A percentile compares a stretch with the other conserved stretches of the same genome.
phyloP scores from a whole-genome alignment of 169 alveolate genomes.

The Babesia caballi region DNA sequence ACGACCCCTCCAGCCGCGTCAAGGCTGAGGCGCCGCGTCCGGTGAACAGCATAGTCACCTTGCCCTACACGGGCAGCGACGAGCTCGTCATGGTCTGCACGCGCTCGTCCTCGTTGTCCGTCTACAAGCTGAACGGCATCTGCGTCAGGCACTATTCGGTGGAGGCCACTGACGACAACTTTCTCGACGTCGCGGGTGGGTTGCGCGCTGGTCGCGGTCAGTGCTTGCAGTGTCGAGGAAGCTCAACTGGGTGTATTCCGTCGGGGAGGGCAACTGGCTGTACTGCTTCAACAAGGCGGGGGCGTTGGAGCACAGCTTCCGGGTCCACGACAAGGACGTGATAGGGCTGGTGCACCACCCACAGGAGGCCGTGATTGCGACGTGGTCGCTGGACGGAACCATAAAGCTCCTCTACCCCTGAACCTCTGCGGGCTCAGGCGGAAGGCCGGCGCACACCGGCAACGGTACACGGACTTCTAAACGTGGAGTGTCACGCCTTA shows the following conservation, averaged over 20 bases:
- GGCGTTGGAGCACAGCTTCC: constrained; percentile 55
- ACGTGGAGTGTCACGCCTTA: too few relatives aligned
- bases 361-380: constrained; percentile 36
- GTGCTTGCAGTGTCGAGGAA: constrained; percentile 61
- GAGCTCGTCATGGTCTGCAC: constrained; percentile 72
- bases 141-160: constrained; percentile 60
- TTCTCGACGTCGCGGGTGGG: constrained; percentile 58
- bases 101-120: constrained; percentile 64
- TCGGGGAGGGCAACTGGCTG: constrained; percentile 68
- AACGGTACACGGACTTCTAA: too few relatives aligned
- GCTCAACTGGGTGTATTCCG: constrained; percentile 68
- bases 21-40: constrained; percentile 27
- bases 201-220: neutral
- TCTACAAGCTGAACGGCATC: constrained; percentile 71
- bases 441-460: neutral
- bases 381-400: constrained; percentile 66
- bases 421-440: neutral
- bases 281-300: constrained; percentile 71
- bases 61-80: constrained; percentile 53
- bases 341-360: constrained; percentile 66
- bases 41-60: constrained; percentile 29
- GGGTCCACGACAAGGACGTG: constrained; percentile 66
- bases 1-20: constrained; percentile 16
- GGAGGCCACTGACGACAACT: constrained; percentile 33
- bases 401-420: constrained; percentile 59